Evolutionary conservation across 352 stramenopile genomes (phyloP).

Genomic region (Pilasporangium apinafurcum): DNA sequence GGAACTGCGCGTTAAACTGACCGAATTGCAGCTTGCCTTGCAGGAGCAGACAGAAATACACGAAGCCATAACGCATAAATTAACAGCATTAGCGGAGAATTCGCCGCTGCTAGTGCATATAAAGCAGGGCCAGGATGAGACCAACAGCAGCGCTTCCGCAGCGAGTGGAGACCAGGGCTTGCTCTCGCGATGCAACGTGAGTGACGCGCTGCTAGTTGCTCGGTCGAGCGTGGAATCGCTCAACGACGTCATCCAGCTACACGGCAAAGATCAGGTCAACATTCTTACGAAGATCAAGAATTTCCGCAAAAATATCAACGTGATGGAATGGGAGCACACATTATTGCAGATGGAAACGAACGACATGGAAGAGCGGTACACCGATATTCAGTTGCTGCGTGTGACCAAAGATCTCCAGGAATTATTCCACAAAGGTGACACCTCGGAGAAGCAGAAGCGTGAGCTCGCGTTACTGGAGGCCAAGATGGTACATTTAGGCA

Average conservation of each 20-base stretch:
- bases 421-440: constrained; percentile 83
- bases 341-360: constrained; percentile 72
- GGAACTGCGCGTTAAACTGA: constrained; percentile 35
- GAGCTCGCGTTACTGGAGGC: constrained; percentile 63
- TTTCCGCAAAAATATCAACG: constrained; percentile 92
- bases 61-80: constrained; percentile 10
- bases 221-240: constrained; percentile 73
- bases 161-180: constrained; percentile 54
- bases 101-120: constrained; percentile 82
- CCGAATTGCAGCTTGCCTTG: constrained; percentile 27
- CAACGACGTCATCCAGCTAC: constrained; percentile 83
- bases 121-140: constrained; percentile 91
- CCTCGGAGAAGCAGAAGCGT: constrained; percentile 70
- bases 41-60: constrained; percentile 16
- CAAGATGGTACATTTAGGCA: constrained; percentile 59
- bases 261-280: constrained; percentile 83
- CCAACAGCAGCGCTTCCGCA: constrained; percentile 30
- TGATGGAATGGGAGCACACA: constrained; percentile 91
- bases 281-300: constrained; percentile 89
- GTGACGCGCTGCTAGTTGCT: constrained; percentile 68
- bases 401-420: constrained; percentile 92
- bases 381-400: constrained; percentile 89
- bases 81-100: constrained; percentile 41
- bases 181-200: constrained; percentile 9
- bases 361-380: constrained; percentile 90